phyloP scores from a whole-genome alignment of 2,329 filamentous ascomycete species.

The Alternaria gansuensis region DNA sequence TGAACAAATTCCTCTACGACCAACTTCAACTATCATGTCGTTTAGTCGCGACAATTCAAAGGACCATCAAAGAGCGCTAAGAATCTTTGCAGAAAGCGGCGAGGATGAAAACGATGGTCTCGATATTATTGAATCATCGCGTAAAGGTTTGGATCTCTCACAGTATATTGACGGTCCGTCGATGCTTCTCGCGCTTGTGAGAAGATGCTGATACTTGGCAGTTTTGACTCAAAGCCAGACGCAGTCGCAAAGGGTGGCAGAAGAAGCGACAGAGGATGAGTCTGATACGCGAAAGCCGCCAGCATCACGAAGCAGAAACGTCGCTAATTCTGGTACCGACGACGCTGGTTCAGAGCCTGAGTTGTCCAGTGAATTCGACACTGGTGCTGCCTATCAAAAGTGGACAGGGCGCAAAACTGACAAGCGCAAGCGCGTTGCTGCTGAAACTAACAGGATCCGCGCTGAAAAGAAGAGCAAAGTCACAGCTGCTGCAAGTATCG shows the following conservation, averaged over 20 bases:
- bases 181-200: not conserved
- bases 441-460: slow-evolving; percentile 60
- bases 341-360: slow-evolving; percentile 33
- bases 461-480: slow-evolving; percentile 59
- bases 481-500: slow-evolving; percentile 54
- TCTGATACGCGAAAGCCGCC: not conserved
- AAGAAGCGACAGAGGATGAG: slow-evolving; percentile 1
- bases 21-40: slow-evolving; percentile 26
- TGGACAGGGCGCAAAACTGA: slow-evolving; percentile 68
- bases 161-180: slow-evolving; percentile 47
- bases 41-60: slow-evolving; percentile 24
- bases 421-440: slow-evolving; percentile 63
- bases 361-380: slow-evolving; percentile 60
- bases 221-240: slow-evolving; percentile 41
- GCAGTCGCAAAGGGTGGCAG: slow-evolving; percentile 32
- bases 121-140: slow-evolving; percentile 51
- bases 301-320: not conserved
- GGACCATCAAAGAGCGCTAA: slow-evolving; percentile 30
- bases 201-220: slow-evolving; percentile 23
- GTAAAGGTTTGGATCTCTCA: slow-evolving; percentile 45
- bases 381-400: slow-evolving; percentile 66
- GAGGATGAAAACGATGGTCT: slow-evolving; percentile 52
- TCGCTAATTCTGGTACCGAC: slow-evolving; percentile 18
- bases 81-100: slow-evolving; percentile 42
- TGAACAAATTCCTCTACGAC: not conserved